phyloP scores from a whole-genome alignment of 768 basidiomycete species.

The Termitomyces bulborhizus region DNA sequence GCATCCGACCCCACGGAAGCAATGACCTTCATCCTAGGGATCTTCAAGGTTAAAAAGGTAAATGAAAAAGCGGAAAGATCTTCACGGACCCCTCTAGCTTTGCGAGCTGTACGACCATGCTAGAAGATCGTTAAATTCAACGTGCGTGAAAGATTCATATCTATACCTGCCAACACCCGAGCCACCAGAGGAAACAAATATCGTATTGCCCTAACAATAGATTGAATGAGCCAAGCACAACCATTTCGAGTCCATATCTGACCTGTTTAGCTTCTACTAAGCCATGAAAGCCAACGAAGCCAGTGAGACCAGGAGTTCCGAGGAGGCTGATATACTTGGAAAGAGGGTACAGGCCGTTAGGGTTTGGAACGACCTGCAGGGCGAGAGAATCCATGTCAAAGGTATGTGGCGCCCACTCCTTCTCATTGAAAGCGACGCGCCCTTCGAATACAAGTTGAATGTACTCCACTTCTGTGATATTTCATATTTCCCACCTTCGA shows the following conservation, averaged over 20 bases:
- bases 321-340: constrained; percentile 6
- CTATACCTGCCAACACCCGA: constrained; percentile 26
- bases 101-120: constrained; percentile 30
- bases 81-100: constrained; percentile 25
- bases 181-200: constrained; percentile 22
- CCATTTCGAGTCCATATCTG: constrained; percentile 1
- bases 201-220: constrained; percentile 16
- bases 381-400: constrained; percentile 14
- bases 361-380: constrained; percentile 9
- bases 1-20: constrained; percentile 56
- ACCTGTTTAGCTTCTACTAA: constrained; percentile 25
- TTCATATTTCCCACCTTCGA: background rate
- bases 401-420: constrained; percentile 11
- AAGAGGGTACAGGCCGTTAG: background rate
- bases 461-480: background rate
- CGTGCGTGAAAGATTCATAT: background rate
- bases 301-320: constrained; percentile 21
- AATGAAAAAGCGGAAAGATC: too few species aligned
- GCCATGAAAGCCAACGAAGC: constrained; percentile 24
- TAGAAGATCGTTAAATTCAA: background rate
- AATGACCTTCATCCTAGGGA: constrained; percentile 40
- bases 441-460: constrained; percentile 4
- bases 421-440: constrained; percentile 4
- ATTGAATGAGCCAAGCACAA: background rate
- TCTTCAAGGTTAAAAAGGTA: background rate